A percentile compares a stretch with the other conserved stretches of the same genome.
These are phyloP conservation scores for Trichosporon coremiiforme DNA, from an alignment of 1,284 basidiomycete species.

Conservation along the genomic window DNA sequence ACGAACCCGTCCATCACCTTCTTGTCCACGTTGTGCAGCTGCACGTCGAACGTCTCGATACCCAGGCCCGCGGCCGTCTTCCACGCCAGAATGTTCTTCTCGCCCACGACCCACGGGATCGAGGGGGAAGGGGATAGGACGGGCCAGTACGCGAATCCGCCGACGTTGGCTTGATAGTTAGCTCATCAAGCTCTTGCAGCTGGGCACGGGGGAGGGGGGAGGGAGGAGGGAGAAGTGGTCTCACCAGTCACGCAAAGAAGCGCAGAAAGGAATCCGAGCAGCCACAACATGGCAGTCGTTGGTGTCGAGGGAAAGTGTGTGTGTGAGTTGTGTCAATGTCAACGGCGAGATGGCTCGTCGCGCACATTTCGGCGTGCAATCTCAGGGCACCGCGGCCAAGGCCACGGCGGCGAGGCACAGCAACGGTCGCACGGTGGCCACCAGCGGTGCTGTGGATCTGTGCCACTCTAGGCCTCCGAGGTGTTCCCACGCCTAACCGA, in stretches of 20 bases:
- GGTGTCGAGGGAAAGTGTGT: background rate
- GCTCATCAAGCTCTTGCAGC: background rate
- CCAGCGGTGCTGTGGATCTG: no score
- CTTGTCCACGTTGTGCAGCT: conserved; percentile 52
- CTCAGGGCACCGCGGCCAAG: no score
- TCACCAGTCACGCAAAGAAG: background rate
- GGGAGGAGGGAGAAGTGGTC: background rate
- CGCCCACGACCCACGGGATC: conserved; percentile 52
- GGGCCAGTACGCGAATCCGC: conserved; percentile 48
- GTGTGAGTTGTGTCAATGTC: background rate
- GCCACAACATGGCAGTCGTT: conserved; percentile 5
- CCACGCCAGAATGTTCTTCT: conserved; percentile 52
- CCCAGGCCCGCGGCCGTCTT: conserved; percentile 51
- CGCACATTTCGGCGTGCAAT: background rate
- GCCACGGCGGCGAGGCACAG: no score
- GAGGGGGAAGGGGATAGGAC: conserved; percentile 42
- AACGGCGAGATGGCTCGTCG: background rate
- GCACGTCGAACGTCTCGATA: conserved; percentile 54
- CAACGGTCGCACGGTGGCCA: no score
- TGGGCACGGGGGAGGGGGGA: background rate
- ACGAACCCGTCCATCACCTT: conserved; percentile 52
- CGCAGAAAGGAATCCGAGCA: conserved; percentile 11
- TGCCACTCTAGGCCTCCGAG: no score
- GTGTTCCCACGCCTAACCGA: no score
- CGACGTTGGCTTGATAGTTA: conserved; percentile 8